Evolutionary conservation across 176 grass and related monocot genomes (phyloP).

Genomic region (Sorghum bicolor): Sorghum_bicolor_NCBIv3 NC_012872.2:3038501-3039000

Average conservation of each 20-base stretch:
- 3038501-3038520: conserved; percentile 30
- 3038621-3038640: not conserved
- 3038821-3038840: conserved; percentile 25
- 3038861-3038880: conserved; percentile 44
- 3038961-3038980: conserved; percentile 16
- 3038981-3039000: not conserved
- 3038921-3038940: conserved; percentile 11
- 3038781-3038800: conserved; percentile 21
- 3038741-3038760: conserved; percentile 24
- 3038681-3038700: conserved; percentile 22
- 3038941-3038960: not conserved
- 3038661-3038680: conserved; percentile 14
- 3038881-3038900: conserved; percentile 82
- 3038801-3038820: not conserved
- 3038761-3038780: conserved; percentile 26
- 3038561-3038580: conserved; percentile 1
- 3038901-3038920: conserved; percentile 28
- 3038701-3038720: conserved; percentile 5
- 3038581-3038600: not conserved
- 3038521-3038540: conserved; percentile 18
- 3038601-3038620: not conserved
- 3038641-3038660: conserved; percentile 1
- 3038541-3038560: not conserved
- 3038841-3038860: conserved; percentile 41
- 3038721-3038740: conserved; percentile 7